Percentiles rank a stretch among this genome's conserved stretches.
phyloP scores from a whole-genome alignment of 139 green algal genomes.

The Astrephomene gubernaculifera region DNA sequence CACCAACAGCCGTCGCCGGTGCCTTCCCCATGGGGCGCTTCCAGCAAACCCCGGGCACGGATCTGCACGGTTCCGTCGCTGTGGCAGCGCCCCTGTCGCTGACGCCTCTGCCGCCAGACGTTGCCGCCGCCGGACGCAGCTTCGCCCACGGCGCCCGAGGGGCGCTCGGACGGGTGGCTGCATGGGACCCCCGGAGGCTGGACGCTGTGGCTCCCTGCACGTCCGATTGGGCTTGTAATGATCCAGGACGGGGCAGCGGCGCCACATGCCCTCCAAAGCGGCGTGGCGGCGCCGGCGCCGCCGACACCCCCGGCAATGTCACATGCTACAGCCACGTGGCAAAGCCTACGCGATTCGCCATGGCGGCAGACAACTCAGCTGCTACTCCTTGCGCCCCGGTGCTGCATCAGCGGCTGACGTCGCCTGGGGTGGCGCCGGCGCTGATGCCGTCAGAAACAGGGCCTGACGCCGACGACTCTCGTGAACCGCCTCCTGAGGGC shows the following conservation, averaged over 20 bases:
- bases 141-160: background rate
- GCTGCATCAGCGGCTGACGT: too few relatives aligned
- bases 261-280: background rate
- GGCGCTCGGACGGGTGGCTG: background rate
- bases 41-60: background rate
- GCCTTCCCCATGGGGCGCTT: background rate
- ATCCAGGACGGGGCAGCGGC: background rate
- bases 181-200: background rate
- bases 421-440: too few relatives aligned
- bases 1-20: background rate
- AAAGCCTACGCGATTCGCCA: too few relatives aligned
- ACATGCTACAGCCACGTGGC: slow-evolving; percentile 19
- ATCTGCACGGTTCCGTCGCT: background rate
- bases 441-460: too few relatives aligned
- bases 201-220: background rate
- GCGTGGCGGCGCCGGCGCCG: background rate
- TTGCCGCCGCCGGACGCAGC: background rate
- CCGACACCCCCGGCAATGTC: background rate
- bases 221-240: slow-evolving; percentile 23
- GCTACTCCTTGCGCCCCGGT: too few relatives aligned
- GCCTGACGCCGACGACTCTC: too few relatives aligned
- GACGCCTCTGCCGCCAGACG: background rate
- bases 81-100: slow-evolving; percentile 11
- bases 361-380: too few relatives aligned
- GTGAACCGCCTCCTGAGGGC: too few relatives aligned